These are phyloP conservation scores for Asterophora parasitica DNA, from an alignment of 768 basidiomycete genomes.

Conservation along the genomic window DNA sequence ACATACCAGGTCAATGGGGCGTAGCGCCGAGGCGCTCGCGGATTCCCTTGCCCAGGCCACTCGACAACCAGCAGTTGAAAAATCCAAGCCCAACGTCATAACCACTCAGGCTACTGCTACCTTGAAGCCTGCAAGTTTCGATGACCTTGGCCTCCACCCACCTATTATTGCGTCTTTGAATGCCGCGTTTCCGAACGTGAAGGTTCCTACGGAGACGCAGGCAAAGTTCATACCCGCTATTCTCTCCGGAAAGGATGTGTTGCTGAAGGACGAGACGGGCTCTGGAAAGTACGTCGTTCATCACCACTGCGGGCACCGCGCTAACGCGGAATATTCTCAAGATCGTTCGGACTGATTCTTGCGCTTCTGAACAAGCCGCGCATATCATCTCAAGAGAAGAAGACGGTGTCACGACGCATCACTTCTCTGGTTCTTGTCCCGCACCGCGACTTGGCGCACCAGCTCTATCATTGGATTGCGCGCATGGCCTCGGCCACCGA, in stretches of 20 bases:
- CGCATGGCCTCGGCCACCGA: conserved; percentile 35
- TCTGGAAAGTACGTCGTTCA: conserved; percentile 63
- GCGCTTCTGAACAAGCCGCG: conserved; percentile 59
- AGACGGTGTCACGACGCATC: conserved; percentile 26
- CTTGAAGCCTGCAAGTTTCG: conserved; percentile 41
- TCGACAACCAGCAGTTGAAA: neutral
- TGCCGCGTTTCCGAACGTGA: conserved; percentile 58
- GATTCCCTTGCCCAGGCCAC: conserved; percentile 2
- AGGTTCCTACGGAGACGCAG: conserved; percentile 56
- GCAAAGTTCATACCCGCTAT: conserved; percentile 58
- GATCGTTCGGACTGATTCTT: conserved; percentile 68
- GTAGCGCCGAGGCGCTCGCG: conserved; percentile 19
- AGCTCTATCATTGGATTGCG: conserved; percentile 63
- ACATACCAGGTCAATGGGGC: conserved; percentile 20
- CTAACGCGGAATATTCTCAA: conserved; percentile 21
- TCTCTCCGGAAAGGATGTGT: conserved; percentile 49
- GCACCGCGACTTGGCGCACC: conserved; percentile 67
- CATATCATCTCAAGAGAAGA: conserved; percentile 21
- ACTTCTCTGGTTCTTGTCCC: conserved; percentile 65
- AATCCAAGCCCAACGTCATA: neutral
- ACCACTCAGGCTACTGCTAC: neutral
- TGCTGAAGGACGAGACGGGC: conserved; percentile 69
- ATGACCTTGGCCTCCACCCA: conserved; percentile 48
- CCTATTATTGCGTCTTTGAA: conserved; percentile 45
- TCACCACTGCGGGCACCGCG: neutral